Evolutionary conservation across 108 stramenopile species (phyloP).

Genomic region (Nitzschia sp.): DNA sequence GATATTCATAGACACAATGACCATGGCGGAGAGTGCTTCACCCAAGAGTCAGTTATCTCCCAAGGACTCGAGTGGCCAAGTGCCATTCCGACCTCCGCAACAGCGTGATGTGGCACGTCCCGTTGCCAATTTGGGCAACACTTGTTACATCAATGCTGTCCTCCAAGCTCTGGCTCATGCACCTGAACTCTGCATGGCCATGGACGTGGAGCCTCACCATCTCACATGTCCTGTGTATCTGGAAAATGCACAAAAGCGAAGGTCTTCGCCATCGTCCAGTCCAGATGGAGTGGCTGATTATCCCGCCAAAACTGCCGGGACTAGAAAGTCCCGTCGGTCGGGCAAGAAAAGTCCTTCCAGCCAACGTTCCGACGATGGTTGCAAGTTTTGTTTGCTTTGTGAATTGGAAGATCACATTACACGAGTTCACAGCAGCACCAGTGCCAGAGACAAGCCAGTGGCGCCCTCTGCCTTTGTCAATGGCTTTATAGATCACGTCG

Average conservation of each 20-base stretch:
- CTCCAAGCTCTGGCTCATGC: constrained; percentile 85
- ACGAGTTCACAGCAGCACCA: constrained; percentile 51
- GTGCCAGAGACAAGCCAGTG: constrained; percentile 52
- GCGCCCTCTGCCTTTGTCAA: constrained; percentile 71
- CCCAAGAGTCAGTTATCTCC: background rate
- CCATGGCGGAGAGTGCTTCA: background rate
- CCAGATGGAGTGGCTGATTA: constrained; percentile 29
- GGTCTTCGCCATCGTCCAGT: constrained; percentile 29
- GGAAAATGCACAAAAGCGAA: constrained; percentile 37
- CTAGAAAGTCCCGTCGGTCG: constrained; percentile 25
- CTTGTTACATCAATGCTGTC: constrained; percentile 87
- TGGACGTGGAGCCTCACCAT: constrained; percentile 76
- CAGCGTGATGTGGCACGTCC: constrained; percentile 64
- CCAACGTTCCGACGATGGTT: constrained; percentile 21
- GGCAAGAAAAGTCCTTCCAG: constrained; percentile 25
- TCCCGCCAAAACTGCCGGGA: constrained; percentile 12
- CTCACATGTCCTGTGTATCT: constrained; percentile 52
- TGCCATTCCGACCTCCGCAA: constrained; percentile 16
- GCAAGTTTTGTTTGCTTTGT: constrained; percentile 77
- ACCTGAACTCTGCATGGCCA: constrained; percentile 81
- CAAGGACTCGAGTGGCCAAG: background rate
- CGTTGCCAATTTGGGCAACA: constrained; percentile 83
- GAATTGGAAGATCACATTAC: constrained; percentile 69
- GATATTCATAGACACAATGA: background rate
- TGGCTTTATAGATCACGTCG: constrained; percentile 80